Percentiles rank a stretch among this genome's conserved stretches.
Conservation (phyloP, 2,329 filamentous ascomycete genomes). For the Ophiostoma australiae region DNA sequence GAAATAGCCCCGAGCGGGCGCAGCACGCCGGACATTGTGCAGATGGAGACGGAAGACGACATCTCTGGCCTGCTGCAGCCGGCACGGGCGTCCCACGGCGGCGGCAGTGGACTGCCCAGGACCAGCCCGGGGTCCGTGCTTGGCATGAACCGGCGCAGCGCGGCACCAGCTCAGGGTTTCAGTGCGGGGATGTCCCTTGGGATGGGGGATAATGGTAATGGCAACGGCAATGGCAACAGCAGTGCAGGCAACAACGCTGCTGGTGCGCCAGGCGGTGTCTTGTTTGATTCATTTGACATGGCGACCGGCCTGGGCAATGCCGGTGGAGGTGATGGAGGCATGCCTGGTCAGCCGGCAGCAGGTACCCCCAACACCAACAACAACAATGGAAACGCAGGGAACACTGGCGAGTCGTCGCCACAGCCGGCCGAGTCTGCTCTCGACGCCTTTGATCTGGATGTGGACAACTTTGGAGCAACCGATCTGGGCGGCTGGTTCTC, state of each 20-base stretch:
- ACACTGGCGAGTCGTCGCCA: constrained; percentile 1
- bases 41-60: constrained; percentile 28
- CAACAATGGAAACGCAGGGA: background rate
- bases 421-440: constrained; percentile 25
- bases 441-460: constrained; percentile 35
- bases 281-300: constrained; percentile 23
- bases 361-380: background rate
- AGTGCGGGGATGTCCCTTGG: background rate
- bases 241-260: too few relatives aligned
- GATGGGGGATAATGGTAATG: background rate
- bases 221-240: background rate
- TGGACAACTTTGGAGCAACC: constrained; percentile 30
- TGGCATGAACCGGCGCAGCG: constrained; percentile 5
- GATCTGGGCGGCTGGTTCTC: constrained; percentile 28
- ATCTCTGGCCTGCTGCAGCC: constrained; percentile 22
- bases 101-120: background rate
- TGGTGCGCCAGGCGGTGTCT: background rate
- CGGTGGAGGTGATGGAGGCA: background rate
- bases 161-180: background rate
- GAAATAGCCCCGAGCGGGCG: constrained; percentile 32
- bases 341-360: background rate
- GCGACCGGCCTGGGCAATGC: background rate
- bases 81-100: background rate
- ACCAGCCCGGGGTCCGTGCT: constrained; percentile 15
- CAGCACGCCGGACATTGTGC: constrained; percentile 23